Base-by-base conservation (phyloP, 495 filamentous ascomycete genomes). In the Aspergillus sclerotiicarbonarius region DNA sequence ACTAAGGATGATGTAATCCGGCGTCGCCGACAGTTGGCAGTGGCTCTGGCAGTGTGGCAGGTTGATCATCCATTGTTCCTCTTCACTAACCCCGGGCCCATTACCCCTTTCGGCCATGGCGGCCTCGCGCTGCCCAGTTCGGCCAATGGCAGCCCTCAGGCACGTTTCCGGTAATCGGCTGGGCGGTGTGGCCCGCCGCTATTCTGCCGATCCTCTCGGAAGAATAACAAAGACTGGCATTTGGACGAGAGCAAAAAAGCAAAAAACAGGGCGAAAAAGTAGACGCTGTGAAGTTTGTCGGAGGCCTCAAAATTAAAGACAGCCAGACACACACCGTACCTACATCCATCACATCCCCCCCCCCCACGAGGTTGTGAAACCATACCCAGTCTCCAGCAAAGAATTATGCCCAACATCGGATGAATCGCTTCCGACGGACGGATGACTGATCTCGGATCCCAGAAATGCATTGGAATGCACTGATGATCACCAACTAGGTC, bases 401-500 rank as follows among this genome's bases (percentile, higher is more conserved):
- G n/a, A n/a, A 33, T 9, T 37, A 37, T 9, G 33, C 33, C 8
- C 25, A 25, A 25, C 2, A 3, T 25, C 25, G 25, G 25, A 25
- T 25, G 25, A 25, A 5, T 25, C 25, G 25, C 25, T 25, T 25
- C 25, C 25, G 25, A 25, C 25, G 25, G 25, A 25, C 5, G 25
- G 25, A 25, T 25, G 47, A 50, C 47, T 50, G 47, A 50, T 50
- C 47, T 50, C 25, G 25, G 31, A 50, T 31, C 29, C 6, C 30
- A 9, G 7, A n/a, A 39, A 35, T 8, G 30, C 43, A 8, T 21
- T 8, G 45, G 18, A 48, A 58, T 56, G 53, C 39, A 54, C 49
- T 56, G 55, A 58, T 58, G 62, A 64, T 64, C 55, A 61, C 29
- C 58, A 51, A 51, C 56, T 56, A 56, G 53, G 53, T 65, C 59